Evolutionary conservation across 805 yeast genomes (phyloP), one percentile per base, ranked within the genome.

Genomic region (Candida parachauliodes): DNA sequence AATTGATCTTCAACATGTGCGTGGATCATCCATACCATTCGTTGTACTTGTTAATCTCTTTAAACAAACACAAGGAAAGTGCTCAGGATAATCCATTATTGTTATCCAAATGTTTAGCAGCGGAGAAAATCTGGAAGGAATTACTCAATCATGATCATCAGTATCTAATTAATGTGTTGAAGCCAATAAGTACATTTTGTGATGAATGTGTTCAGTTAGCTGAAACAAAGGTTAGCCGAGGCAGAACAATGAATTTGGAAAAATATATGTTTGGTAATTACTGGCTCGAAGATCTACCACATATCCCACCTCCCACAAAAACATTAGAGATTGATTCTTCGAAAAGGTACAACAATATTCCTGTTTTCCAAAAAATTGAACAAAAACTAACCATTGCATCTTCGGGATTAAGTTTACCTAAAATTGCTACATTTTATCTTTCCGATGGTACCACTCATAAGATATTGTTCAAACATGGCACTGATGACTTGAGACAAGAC

Each of bases 401-500:
- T 0, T 77, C 93, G 0, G 99, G 99, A 2, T 59, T 91, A 8
- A 87, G 96, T 44, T 70, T 80, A 42, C 99, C 99, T 0, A 91
- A 91, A 53, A 83, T 94, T 35, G 68, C 81, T 36, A 72, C 62
- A 1, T 62, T 85, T 36, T 36, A 32, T 0, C 58, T 81, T 11
- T 68, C 80, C 0, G 73, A 79, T 50, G 98, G 98, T 0, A 45
- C 57, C 0, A 50, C 40, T 0, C 81, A 76, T 42, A 76, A 68
- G 39, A 72, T 83, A 53, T 64, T 93, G 14, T 62, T 89, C 46
- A 93, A 93, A 54, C 87, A 87, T 18, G 88, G 95, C 5, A 74
- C 86, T 8, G 98, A 93, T 60, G 98, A 93, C 60, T 64, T 93
- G 36, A 67, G 98, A 36, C 98, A 94, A 60, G 99, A 93, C 61